Conservation (phyloP, 805 yeast genomes). For the Nakazawaea peltata region DNA sequence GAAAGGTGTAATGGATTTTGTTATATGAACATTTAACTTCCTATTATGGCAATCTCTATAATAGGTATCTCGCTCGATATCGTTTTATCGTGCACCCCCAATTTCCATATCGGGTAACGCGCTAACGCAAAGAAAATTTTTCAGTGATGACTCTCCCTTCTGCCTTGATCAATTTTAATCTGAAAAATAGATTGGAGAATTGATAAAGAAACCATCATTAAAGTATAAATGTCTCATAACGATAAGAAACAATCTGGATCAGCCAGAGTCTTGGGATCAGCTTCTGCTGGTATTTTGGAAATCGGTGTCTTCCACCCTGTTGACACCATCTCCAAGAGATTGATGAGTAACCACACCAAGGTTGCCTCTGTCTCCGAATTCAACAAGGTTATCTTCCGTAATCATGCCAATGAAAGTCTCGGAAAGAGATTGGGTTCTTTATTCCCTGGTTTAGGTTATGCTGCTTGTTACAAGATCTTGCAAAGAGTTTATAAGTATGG, state of each 20-base stretch:
- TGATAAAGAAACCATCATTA: too few relatives aligned
- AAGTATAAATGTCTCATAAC: slow-evolving; percentile 16
- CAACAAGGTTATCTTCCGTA: slow-evolving; percentile 81
- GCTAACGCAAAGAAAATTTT: too few relatives aligned
- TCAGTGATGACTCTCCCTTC: too few relatives aligned
- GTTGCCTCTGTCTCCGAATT: slow-evolving; percentile 58
- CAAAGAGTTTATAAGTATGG: slow-evolving; percentile 99
- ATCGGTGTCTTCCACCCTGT: slow-evolving; percentile 98
- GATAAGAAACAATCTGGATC: slow-evolving; percentile 83
- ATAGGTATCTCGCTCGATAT: too few relatives aligned
- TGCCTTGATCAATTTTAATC: too few relatives aligned
- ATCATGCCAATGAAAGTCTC: slow-evolving; percentile 64
- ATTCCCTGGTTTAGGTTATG: slow-evolving; percentile 97
- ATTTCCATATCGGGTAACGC: too few relatives aligned
- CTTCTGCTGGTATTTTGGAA: slow-evolving; percentile 95
- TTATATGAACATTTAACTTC: too few relatives aligned
- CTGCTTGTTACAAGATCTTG: slow-evolving; percentile 91
- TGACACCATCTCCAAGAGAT: slow-evolving; percentile 94
- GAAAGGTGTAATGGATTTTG: too few relatives aligned
- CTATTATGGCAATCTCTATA: too few relatives aligned
- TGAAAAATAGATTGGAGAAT: too few relatives aligned
- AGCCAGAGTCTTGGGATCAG: slow-evolving; percentile 95
- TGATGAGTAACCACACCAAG: slow-evolving; percentile 74
- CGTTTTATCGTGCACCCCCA: too few relatives aligned
- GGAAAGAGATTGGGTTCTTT: slow-evolving; percentile 69